Evolutionary conservation across 148 eudicot genomes (phyloP).

Genomic region (Vaccinium myrtillus): DNA sequence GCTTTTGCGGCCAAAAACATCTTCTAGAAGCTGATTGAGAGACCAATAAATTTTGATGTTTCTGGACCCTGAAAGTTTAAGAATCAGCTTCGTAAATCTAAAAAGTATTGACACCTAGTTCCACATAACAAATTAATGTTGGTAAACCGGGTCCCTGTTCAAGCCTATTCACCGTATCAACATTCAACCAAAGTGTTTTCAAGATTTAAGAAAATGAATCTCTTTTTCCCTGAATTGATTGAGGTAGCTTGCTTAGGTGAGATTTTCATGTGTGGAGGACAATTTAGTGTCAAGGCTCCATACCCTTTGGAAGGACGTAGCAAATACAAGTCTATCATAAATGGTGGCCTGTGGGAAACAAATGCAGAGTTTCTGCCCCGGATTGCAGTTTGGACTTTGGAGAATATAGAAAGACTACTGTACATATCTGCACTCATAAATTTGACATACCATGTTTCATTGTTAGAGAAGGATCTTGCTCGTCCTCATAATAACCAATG

Average conservation of each 20-base stretch:
- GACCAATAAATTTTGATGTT: background rate
- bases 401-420: background rate
- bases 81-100: background rate
- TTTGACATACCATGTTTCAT: conserved; percentile 55
- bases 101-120: background rate
- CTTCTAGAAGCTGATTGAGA: background rate
- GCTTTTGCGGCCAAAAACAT: background rate
- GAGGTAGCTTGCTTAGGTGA: background rate
- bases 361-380: background rate
- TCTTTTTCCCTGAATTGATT: background rate
- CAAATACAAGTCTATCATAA: background rate
- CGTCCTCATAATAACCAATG: conserved; percentile 56
- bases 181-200: background rate
- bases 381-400: background rate
- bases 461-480: conserved; percentile 58
- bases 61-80: background rate
- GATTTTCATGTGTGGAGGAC: background rate
- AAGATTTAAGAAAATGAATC: conserved; percentile 1
- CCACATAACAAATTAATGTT: background rate
- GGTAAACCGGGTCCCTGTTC: background rate
- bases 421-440: background rate
- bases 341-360: background rate
- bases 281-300: background rate
- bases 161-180: background rate
- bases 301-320: background rate